Evolutionary conservation across 129 eudicot species (phyloP), one percentile per base, ranked within the genome.

Genomic region (Flaveria robusta): DNA sequence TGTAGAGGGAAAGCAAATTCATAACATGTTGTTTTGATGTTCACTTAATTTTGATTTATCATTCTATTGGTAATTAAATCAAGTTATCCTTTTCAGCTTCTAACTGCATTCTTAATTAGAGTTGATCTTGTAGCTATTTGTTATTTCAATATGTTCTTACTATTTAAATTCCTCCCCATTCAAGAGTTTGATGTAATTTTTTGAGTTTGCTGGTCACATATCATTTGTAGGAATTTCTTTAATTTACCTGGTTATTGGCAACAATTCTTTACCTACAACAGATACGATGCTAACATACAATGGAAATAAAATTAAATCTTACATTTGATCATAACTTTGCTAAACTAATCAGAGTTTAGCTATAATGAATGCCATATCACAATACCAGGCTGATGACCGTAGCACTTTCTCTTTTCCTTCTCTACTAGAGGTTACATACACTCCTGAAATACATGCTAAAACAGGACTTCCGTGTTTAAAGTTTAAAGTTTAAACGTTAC

Each of bases 101-200:
- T 60, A 24, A 14, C 15, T 59, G 29, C 60, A 26, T 74, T 59
- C 26, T 46, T 27, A 51, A 18, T n/a, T 60, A 26, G 56, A 42
- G 55, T 58, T 56, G 55, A 56, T 58, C 23, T 58, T 74, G 58
- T 58, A 39, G 16, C 46, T 60, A 23, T 42, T 60, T 42, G 29
- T 74, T 69, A 51, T 14, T 45, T 2, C 20, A 12, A 68, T 19
- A 22, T 0, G 13, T 68, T 45, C 22, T 43, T 59, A 12, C 70
- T 58, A 64, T 41, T 43, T 59, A 16, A 7, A 46, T 62, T 24
- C 34, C 14, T 74, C 47, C 58, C 18, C 51, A 14, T 23, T 56
- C 23, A 73, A 73, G 68, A 73, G 0, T 39, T 14, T 22, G 11
- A 47, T 41, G 41, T 73, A 41, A 22, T 18, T 41, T 37, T 20